A percentile compares a stretch with the other conserved stretches of the same genome.
phyloP scores from a whole-genome alignment of 805 yeast genomes.

The Yarrowia sp. region DNA sequence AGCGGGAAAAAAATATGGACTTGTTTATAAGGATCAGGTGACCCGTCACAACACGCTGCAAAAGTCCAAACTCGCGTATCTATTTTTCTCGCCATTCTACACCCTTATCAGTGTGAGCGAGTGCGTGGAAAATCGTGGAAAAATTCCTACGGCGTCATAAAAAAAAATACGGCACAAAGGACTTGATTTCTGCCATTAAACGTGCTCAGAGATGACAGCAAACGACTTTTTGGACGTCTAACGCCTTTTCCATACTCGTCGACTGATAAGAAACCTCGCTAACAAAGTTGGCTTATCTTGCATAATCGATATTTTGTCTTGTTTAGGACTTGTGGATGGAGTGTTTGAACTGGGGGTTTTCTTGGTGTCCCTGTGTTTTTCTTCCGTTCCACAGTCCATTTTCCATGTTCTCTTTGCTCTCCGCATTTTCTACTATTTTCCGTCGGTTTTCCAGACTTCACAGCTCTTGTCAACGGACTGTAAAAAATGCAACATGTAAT shows the following conservation, averaged over 20 bases:
- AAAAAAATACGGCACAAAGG: too few relatives aligned
- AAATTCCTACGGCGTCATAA: too few relatives aligned
- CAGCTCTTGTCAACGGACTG: not conserved
- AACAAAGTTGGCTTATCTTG: not conserved
- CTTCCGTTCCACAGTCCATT: too few relatives aligned
- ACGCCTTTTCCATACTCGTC: not conserved
- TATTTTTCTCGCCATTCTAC: not conserved
- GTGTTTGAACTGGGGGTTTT: too few relatives aligned
- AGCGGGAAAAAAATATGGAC: not conserved
- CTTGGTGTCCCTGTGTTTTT: too few relatives aligned
- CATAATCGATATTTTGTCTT: not conserved
- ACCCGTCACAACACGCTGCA: not conserved
- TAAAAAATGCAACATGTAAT: not conserved
- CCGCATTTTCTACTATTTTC: not conserved
- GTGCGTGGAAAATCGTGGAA: not conserved
- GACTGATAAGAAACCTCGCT: not conserved
- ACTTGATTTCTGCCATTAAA: not conserved
- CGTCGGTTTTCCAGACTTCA: not conserved
- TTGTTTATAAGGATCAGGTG: not conserved
- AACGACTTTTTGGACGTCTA: too few relatives aligned
- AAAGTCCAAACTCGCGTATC: not conserved
- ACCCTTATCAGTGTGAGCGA: not conserved
- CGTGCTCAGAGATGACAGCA: too few relatives aligned
- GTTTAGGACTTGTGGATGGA: not conserved
- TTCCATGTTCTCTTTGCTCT: too few relatives aligned